phyloP scores from a whole-genome alignment of 2,329 filamentous ascomycete species.

The Sporothrix luriei region DNA sequence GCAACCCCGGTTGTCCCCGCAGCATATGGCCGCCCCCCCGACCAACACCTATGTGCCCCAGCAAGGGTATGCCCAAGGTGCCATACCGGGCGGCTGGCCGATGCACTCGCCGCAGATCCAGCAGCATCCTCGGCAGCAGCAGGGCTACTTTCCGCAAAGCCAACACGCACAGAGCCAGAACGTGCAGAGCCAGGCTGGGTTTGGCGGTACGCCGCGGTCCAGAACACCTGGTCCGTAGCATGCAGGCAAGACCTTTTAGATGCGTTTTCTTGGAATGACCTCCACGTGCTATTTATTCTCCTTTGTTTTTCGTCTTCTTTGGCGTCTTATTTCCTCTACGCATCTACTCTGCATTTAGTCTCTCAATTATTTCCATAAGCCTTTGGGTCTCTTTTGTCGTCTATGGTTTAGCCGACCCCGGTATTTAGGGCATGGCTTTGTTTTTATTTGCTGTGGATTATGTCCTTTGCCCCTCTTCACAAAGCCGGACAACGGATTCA shows the following conservation, averaged over 20 bases:
- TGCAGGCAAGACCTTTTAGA: constrained; percentile 41
- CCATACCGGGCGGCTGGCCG: constrained; percentile 30
- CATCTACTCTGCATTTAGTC: neutral
- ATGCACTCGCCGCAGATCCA: constrained; percentile 33
- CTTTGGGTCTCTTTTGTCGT: neutral
- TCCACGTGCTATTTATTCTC: neutral
- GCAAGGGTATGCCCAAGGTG: neutral
- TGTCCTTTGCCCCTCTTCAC: neutral
- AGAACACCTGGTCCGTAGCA: constrained; percentile 36
- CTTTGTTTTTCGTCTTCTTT: neutral
- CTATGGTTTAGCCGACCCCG: neutral
- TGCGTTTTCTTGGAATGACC: neutral
- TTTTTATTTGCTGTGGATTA: neutral
- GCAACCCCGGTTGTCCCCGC: constrained; percentile 34
- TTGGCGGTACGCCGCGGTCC: constrained; percentile 29
- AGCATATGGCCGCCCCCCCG: constrained; percentile 30
- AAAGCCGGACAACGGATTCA: neutral
- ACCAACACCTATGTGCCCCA: constrained; percentile 22
- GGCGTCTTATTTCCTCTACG: neutral
- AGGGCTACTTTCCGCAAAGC: neutral
- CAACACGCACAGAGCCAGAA: constrained; percentile 22
- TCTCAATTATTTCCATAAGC: constrained; percentile 1
- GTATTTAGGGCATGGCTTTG: neutral
- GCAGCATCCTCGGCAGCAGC: constrained; percentile 33
- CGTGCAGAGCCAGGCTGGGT: constrained; percentile 37